Evolutionary conservation across 306 rosid genomes (phyloP).

Genomic region (Erythrophleum fordii): DNA sequence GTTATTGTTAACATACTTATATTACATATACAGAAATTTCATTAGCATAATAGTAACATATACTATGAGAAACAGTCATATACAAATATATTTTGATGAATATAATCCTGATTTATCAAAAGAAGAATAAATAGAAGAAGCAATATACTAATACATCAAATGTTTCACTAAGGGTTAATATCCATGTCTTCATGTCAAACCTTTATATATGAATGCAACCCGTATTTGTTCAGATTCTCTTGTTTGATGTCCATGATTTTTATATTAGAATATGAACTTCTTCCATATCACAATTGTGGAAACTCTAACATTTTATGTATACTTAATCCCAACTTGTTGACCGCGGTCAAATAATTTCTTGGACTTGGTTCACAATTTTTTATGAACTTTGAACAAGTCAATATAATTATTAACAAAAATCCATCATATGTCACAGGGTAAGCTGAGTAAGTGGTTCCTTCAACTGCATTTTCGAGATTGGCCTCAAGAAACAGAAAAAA

Average conservation of each 20-base stretch:
- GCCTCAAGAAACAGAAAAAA: neutral
- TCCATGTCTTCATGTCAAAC: neutral
- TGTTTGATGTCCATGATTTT: neutral
- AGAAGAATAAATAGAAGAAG: neutral
- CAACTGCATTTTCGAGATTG: neutral
- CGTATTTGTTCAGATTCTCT: constrained; percentile 13
- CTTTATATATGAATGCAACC: neutral
- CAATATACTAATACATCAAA: neutral
- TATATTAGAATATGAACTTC: neutral
- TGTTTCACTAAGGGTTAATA: neutral
- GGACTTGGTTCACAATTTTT: neutral
- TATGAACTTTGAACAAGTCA: too few species aligned
- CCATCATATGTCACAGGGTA: neutral
- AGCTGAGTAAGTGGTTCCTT: neutral
- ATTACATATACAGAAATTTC: neutral
- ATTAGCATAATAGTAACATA: neutral
- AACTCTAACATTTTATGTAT: neutral
- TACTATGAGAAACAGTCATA: neutral
- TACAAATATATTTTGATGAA: constrained; percentile 1
- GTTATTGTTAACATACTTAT: constrained; percentile 30
- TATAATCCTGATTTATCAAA: neutral
- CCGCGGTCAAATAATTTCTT: neutral
- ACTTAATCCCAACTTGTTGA: constrained; percentile 22
- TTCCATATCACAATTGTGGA: constrained; percentile 1
- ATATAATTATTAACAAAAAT: neutral